phyloP scores from a whole-genome alignment of 2,329 filamentous ascomycete species.

The Fusarium buxicola region DNA sequence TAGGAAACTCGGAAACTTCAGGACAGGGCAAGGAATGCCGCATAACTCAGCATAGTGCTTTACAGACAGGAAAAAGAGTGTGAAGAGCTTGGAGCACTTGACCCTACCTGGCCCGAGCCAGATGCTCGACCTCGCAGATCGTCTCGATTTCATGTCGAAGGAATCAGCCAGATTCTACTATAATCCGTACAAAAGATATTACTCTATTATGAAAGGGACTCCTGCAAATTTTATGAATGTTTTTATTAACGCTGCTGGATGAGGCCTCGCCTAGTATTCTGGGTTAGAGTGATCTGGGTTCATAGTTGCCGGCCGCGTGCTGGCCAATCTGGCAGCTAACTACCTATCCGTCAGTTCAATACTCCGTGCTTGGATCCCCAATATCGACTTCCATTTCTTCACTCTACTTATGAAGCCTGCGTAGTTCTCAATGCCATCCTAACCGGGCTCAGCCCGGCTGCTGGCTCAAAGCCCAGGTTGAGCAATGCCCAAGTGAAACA shows the following conservation, averaged over 20 bases:
- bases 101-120: too few species aligned
- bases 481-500: slow-evolving; percentile 6
- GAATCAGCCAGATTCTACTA: too few species aligned
- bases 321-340: background rate
- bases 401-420: background rate
- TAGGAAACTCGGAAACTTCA: slow-evolving; percentile 17
- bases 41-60: slow-evolving; percentile 12
- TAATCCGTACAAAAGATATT: too few species aligned
- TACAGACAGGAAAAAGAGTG: background rate
- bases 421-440: background rate
- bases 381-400: background rate
- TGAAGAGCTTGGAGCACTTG: slow-evolving; percentile 4
- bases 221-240: too few species aligned
- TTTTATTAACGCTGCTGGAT: too few species aligned
- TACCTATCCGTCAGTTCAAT: background rate
- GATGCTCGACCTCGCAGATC: too few species aligned
- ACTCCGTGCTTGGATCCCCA: background rate
- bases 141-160: too few species aligned
- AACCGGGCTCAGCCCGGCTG: background rate
- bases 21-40: slow-evolving; percentile 4
- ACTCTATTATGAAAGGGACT: too few species aligned
- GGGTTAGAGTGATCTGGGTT: too few species aligned
- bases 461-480: slow-evolving; percentile 3
- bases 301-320: too few species aligned
- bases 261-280: too few species aligned